Base-by-base conservation (phyloP, 176 grass and related monocot genomes). In the Oryza rufipogon region DNA sequence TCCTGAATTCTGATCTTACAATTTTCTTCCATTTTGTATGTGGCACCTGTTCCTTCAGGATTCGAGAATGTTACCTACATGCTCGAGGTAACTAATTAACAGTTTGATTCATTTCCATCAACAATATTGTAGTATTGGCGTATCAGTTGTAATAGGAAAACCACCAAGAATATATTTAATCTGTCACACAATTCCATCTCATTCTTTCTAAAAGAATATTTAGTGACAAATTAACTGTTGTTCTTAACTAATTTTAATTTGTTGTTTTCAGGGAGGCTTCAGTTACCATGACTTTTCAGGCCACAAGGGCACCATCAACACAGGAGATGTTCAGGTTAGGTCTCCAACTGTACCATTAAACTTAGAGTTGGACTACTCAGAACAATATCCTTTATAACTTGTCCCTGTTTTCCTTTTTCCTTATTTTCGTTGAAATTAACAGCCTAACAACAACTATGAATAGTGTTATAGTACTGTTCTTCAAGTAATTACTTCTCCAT, bases 281-380 rank as follows among this genome's bases (percentile, higher is more conserved):
- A 91, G 87, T 77, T 94, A 93, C 74, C 87, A 93, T 87, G 95
- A 98, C 58, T 95, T 91, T 84, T 90, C 95, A 25, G 95, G 91
- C 20, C 95, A 95, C 80, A 93, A 95, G 68, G 95, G 95, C 63
- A 98, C 87, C 25, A 93, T 98, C 71, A 84, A 34, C 54, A 16
- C 89, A n/a, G 92, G 92, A 77, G 92, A 93, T 80, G 85, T 93
- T 64, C 95, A 98, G 95, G 92, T 97, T 91, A 92, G 90, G 70
- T 87, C 16, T 54, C 39, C 32, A 73, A 33, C 32, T 45, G 30
- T 28, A 60, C 12, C n/a, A 60, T 67, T 79, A 7, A 73, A 45
- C 13, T 46, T 46, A n/a, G 3, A 22, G 7, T 39, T 70, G 51
- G 41, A 48, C 66, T 45, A 41, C 13, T 44, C 42, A 41, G 64